Base-by-base conservation (phyloP, 1,284 basidiomycete species). In the Apiotrichum domesticum region DNA sequence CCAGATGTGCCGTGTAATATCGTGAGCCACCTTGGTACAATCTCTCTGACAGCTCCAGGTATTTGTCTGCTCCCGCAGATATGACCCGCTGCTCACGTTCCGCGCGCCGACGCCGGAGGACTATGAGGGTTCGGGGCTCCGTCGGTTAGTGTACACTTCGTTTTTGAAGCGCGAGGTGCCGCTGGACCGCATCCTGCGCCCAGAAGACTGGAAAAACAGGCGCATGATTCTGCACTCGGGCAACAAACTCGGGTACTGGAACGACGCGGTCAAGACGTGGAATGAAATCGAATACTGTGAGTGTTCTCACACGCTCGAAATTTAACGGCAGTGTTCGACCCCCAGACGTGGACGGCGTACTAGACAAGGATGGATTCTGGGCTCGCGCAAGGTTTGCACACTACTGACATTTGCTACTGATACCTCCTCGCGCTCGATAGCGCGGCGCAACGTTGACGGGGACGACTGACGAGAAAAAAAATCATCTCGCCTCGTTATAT, bases 1-100 rank as follows among this genome's bases (percentile, higher is more conserved):
- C 40, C 79, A 33, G 73, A 80, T 2, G 83, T 85, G 43, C 85
- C 88, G 66, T 77, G 86, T 49, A 93, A 93, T 71, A 82, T 90
- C 76, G 90, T 90, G 62, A 54, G 81, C 11, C 32, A 46, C 45
- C 21, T 21, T 21, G 21, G 21, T 21, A 34, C 45, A 46, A 6
- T 42, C 8, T 14, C 14, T 15, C 41, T 21, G 21, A 21, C 7
- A 35, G 10, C 3, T 10, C 34, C 56, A 59, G 57, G 58, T 62
- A 6, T 54, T 58, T 35, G 41, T 56, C 1, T 58, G 56, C 54
- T 49, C 52, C 33, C 46, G 15, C n/a, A 11, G 79, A n/a, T 82
- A 85, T 13, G 62, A 79, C 8, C 71, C 75, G 4, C 79, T 85
- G 1, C 70, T 90, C 46, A 80, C 80, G 4, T 89, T 92, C 80